phyloP scores from a whole-genome alignment of 768 basidiomycete species.

The Suillus variegatus region DNA sequence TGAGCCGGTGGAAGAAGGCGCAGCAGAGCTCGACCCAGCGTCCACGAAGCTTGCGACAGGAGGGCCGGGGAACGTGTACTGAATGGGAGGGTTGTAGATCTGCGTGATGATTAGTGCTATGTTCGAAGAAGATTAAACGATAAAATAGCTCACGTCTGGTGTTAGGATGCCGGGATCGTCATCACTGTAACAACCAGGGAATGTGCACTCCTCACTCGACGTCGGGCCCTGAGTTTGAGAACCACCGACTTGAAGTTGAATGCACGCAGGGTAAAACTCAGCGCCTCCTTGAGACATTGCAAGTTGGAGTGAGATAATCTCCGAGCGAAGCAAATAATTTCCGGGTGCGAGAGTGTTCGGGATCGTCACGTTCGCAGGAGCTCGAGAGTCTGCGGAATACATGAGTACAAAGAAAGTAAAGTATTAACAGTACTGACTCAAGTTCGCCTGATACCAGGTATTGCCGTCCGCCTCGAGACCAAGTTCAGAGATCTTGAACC shows the following conservation, averaged over 20 bases:
- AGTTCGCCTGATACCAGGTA: slow-evolving; percentile 51
- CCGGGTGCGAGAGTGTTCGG: slow-evolving; percentile 60
- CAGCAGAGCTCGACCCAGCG: slow-evolving; percentile 14
- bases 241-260: slow-evolving; percentile 31
- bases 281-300: slow-evolving; percentile 59
- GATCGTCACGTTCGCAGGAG: slow-evolving; percentile 41
- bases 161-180: slow-evolving; percentile 68
- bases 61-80: slow-evolving; percentile 59
- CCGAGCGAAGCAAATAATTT: slow-evolving; percentile 75
- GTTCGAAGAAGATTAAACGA: neutral
- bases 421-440: slow-evolving; percentile 42
- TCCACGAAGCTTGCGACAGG: slow-evolving; percentile 44
- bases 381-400: slow-evolving; percentile 34
- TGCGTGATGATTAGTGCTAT: slow-evolving; percentile 10
- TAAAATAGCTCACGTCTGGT: slow-evolving; percentile 36
- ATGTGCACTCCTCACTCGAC: slow-evolving; percentile 43
- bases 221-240: slow-evolving; percentile 22
- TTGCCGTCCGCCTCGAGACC: slow-evolving; percentile 37
- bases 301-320: slow-evolving; percentile 76
- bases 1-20: slow-evolving; percentile 16
- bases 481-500: slow-evolving; percentile 71
- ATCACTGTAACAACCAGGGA: slow-evolving; percentile 75
- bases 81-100: slow-evolving; percentile 32
- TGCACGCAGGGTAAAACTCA: slow-evolving; percentile 34
- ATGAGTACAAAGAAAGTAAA: slow-evolving; percentile 2